phyloP scores from a whole-genome alignment of 805 yeast genomes.

The Candida dajiaensis region DNA sequence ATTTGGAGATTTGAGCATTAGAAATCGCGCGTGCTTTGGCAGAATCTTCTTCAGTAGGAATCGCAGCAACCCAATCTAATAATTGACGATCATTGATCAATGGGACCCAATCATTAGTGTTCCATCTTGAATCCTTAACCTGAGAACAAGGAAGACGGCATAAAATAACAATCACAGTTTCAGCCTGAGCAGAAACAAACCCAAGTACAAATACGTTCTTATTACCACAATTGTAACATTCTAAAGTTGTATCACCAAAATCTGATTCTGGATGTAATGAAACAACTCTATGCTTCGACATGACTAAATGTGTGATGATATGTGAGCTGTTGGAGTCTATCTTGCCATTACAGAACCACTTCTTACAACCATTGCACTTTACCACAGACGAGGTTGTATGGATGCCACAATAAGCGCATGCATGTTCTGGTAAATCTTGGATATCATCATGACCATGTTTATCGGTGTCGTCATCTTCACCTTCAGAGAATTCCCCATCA shows the following conservation, averaged over 20 bases:
- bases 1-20: slow-evolving; percentile 56
- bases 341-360: slow-evolving; percentile 87
- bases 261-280: slow-evolving; percentile 75
- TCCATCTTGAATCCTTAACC: slow-evolving; percentile 74
- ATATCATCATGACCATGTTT: slow-evolving; percentile 1
- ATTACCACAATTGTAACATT: slow-evolving; percentile 87
- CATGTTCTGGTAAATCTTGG: slow-evolving; percentile 30
- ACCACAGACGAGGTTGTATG: slow-evolving; percentile 59
- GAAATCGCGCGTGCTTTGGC: slow-evolving; percentile 51
- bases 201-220: slow-evolving; percentile 78
- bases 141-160: slow-evolving; percentile 90
- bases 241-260: slow-evolving; percentile 80
- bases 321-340: slow-evolving; percentile 61
- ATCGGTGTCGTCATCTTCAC: slow-evolving; percentile 3
- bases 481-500: slow-evolving; percentile 10
- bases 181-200: slow-evolving; percentile 80
- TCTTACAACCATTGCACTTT: slow-evolving; percentile 68
- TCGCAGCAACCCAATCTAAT: slow-evolving; percentile 74
- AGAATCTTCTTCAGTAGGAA: slow-evolving; percentile 60
- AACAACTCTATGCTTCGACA: slow-evolving; percentile 71
- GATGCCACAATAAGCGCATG: slow-evolving; percentile 71
- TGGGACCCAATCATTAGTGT: slow-evolving; percentile 81
- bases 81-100: slow-evolving; percentile 75
- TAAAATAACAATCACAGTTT: slow-evolving; percentile 77
- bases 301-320: slow-evolving; percentile 77